phyloP scores from a whole-genome alignment of 257 asterid species.

The Solanum pinnatisectum region DNA sequence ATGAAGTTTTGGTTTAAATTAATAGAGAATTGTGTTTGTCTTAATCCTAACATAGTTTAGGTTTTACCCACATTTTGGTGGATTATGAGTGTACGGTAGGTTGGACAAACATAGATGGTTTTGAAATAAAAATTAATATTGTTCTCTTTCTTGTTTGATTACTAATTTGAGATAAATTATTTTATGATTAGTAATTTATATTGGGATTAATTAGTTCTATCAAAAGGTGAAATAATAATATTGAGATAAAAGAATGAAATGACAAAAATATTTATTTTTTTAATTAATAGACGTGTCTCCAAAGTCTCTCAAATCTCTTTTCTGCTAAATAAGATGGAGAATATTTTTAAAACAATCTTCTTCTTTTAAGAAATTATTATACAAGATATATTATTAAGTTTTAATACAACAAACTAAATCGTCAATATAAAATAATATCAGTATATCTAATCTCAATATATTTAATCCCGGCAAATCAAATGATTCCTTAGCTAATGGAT shows the following conservation, averaged over 20 bases:
- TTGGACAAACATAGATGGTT: background rate
- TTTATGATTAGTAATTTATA: too few relatives aligned
- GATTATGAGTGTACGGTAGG: background rate
- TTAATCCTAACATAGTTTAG: background rate
- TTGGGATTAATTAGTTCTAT: background rate
- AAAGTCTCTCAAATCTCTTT: background rate
- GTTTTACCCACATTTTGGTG: background rate
- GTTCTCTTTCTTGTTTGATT: background rate
- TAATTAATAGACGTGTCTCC: background rate
- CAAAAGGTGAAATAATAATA: background rate
- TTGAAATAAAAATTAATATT: background rate
- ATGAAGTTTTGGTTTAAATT: background rate
- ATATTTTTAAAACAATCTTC: too few relatives aligned
- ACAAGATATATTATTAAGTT: too few relatives aligned
- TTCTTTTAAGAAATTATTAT: too few relatives aligned
- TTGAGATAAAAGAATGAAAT: background rate
- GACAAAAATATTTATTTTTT: background rate
- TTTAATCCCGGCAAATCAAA: background rate
- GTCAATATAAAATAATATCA: too few relatives aligned
- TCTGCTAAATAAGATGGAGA: too few relatives aligned
- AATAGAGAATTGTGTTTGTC: background rate
- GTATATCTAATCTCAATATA: too few relatives aligned
- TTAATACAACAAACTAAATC: too few relatives aligned
- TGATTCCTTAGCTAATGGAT: background rate
- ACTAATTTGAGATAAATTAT: background rate